Evolutionary conservation across 2,329 filamentous ascomycete species (phyloP), one percentile per base, ranked within the genome.

Genomic region (Trichophyton mentagrophytes): DNA sequence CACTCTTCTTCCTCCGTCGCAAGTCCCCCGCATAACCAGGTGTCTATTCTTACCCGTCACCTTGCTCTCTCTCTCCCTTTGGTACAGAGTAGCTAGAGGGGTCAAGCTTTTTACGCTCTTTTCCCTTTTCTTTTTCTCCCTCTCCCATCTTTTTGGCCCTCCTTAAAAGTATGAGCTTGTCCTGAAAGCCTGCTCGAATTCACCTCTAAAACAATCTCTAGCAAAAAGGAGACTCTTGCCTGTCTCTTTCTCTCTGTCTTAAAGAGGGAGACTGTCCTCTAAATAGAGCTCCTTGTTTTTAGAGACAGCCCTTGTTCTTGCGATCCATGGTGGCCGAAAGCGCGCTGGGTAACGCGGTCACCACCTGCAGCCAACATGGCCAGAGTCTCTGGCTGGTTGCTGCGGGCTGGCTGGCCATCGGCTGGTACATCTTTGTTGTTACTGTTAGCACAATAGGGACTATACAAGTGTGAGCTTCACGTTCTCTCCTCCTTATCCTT

Each of bases 361-460:
- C 40, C 55, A 44, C 59, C 42, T 61, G 62, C 61, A 60, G 63
- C 51, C 61, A 64, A 62, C 61, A 47, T 57, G 61, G 62, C 8
- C 44, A 33, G 47, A 40, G 51, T 36, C 62, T 63, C 55, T 68
- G 67, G 69, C 66, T 76, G 57, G 67, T 78, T 65, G 78, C 74
- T 38, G 67, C 72, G 62, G 76, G 74, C 65, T 80, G 78, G 72
- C 67, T 73, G 51, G 71, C 71, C 65, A 70, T 84, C 65, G 73
- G 78, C 64, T 85, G 82, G 82, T 84, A 81, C 66, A 64, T 77
- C 56, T 73, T 77, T 60, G 81, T 86, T 61, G 75, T 78, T 65
- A 65, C 76, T 25, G 82, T 87, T 44, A 83, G 80, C 68, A 71
- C 73, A 47, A 76, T 86, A 67, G 84, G 84, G 58, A 80, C 82